phyloP scores from a whole-genome alignment of 306 rosid genomes.

The Citrullus mucosospermus region DNA sequence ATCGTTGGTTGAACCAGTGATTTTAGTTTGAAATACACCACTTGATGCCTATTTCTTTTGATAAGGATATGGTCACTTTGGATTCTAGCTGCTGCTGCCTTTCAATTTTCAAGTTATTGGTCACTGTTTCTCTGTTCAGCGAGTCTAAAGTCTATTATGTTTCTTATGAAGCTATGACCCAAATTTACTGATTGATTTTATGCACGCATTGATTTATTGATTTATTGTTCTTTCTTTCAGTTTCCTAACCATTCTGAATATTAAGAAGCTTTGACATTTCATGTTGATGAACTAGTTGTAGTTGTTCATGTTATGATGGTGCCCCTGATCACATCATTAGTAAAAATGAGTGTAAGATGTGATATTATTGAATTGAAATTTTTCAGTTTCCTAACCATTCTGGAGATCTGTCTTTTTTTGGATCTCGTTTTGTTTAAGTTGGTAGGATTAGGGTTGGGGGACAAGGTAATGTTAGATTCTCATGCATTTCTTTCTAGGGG shows the following conservation, averaged over 20 bases:
- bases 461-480: neutral
- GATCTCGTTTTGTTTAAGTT: neutral
- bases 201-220: neutral
- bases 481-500: neutral
- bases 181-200: neutral
- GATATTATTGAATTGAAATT: neutral
- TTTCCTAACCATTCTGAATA: neutral
- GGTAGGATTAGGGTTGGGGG: neutral
- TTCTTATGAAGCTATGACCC: neutral
- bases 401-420: neutral
- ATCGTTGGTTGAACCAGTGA: neutral
- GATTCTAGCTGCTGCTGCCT: neutral
- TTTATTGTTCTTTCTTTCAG: neutral
- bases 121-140: neutral
- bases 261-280: neutral
- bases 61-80: neutral
- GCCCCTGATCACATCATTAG: neutral
- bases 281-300: neutral
- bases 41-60: neutral
- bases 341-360: neutral
- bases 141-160: neutral
- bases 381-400: no score
- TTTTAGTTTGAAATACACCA: neutral
- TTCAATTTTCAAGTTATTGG: neutral
- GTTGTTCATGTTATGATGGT: neutral